Evolutionary conservation across 805 yeast genomes (phyloP).

Genomic region (Metschnikowia cubensis): DNA sequence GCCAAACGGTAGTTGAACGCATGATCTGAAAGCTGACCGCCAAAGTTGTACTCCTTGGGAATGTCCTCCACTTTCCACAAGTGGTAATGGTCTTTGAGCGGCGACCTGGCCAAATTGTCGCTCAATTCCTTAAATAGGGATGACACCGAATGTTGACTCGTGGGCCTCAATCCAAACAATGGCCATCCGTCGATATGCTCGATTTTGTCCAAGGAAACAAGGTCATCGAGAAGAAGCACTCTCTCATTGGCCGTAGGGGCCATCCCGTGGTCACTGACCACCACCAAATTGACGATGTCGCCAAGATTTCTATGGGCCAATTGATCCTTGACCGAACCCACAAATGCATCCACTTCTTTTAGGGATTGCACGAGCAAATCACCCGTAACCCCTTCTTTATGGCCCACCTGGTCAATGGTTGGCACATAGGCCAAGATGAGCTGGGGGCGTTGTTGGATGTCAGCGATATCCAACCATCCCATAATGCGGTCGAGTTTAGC

Average conservation of each 20-base stretch:
- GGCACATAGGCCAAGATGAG: slow-evolving; percentile 76
- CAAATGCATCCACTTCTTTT: slow-evolving; percentile 59
- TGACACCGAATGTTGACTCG: slow-evolving; percentile 31
- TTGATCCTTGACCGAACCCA: slow-evolving; percentile 47
- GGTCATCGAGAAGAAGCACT: slow-evolving; percentile 67
- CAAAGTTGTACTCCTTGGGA: slow-evolving; percentile 53
- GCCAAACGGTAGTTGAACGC: slow-evolving; percentile 62
- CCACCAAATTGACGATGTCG: slow-evolving; percentile 64
- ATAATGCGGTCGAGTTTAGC: slow-evolving; percentile 56
- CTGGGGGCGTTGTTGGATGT: slow-evolving; percentile 61
- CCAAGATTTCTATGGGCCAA: slow-evolving; percentile 53
- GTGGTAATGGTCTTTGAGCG: slow-evolving; percentile 33
- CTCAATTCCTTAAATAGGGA: slow-evolving; percentile 46
- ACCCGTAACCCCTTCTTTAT: slow-evolving; percentile 65
- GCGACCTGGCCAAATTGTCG: slow-evolving; percentile 23
- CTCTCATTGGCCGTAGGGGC: slow-evolving; percentile 76
- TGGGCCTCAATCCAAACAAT: slow-evolving; percentile 71
- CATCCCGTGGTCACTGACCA: slow-evolving; percentile 94
- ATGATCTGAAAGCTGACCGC: slow-evolving; percentile 31
- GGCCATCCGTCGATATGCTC: slow-evolving; percentile 83
- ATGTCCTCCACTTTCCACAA: slow-evolving; percentile 55
- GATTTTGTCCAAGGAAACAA: slow-evolving; percentile 50
- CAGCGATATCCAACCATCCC: slow-evolving; percentile 59
- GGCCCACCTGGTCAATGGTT: slow-evolving; percentile 76
- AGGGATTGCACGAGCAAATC: slow-evolving; percentile 51